phyloP scores from a whole-genome alignment of 2,329 filamentous ascomycete genomes.

The Talaromyces marneffei region DNA sequence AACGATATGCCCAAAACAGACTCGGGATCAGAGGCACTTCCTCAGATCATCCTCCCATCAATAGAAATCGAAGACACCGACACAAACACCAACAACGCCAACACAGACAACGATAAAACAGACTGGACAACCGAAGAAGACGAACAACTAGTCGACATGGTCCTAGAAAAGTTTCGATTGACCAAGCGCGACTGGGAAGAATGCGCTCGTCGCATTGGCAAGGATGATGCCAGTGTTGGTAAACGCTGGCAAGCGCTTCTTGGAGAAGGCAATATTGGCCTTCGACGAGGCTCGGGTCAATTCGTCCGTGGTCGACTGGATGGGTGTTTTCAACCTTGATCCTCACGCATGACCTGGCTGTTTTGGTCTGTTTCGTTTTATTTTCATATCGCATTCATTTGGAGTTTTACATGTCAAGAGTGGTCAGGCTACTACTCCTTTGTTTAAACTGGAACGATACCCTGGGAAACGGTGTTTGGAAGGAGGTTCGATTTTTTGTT shows the following conservation, averaged over 20 bases:
- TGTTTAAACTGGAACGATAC: constrained; percentile 60
- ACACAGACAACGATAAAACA: constrained; percentile 9
- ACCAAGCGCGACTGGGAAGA: constrained; percentile 42
- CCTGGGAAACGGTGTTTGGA: constrained; percentile 44
- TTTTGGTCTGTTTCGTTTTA: neutral
- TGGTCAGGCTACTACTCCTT: constrained; percentile 31
- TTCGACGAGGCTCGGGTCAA: constrained; percentile 29
- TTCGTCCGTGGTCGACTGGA: constrained; percentile 24
- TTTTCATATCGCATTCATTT: constrained; percentile 7
- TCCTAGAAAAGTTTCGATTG: constrained; percentile 41
- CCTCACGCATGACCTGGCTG: constrained; percentile 12
- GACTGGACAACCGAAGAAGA: constrained; percentile 40
- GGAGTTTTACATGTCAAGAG: constrained; percentile 13
- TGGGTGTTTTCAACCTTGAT: constrained; percentile 20
- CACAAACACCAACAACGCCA: neutral
- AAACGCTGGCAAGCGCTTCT: constrained; percentile 40
- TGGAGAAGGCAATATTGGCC: constrained; percentile 39
- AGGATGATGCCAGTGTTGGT: constrained; percentile 37
- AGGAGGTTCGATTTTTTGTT: constrained; percentile 40
- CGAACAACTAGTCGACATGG: constrained; percentile 37
- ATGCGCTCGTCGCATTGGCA: constrained; percentile 39
- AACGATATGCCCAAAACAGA: constrained; percentile 17
- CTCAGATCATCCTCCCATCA: constrained; percentile 29
- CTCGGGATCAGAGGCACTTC: constrained; percentile 6
- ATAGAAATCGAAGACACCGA: constrained; percentile 27